Percentiles rank a stretch among this genome's conserved stretches.
phyloP scores from a whole-genome alignment of 2,329 filamentous ascomycete genomes.

The Phyllosticta citribraziliensis region DNA sequence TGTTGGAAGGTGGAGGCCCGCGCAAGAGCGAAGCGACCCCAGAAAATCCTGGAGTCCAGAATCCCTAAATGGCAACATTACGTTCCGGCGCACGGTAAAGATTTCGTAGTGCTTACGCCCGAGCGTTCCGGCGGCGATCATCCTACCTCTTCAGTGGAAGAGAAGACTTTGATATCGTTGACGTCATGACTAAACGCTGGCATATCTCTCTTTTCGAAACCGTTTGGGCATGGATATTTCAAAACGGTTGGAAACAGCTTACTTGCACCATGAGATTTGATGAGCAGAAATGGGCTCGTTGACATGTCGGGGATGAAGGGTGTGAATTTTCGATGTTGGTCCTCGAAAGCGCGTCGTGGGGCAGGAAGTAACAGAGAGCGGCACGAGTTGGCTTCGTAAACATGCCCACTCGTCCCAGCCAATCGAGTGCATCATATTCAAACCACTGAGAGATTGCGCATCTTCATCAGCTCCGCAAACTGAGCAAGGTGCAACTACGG shows the following conservation, averaged over 20 bases:
- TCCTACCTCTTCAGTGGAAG: neutral
- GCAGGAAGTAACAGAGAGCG: neutral
- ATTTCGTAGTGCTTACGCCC: neutral
- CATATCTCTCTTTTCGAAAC: neutral
- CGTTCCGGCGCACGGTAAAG: neutral
- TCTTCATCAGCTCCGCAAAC: neutral
- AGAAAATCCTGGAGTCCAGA: neutral
- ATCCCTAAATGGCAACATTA: neutral
- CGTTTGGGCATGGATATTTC: neutral
- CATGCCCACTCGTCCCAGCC: neutral
- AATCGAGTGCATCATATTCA: neutral
- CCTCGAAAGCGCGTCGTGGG: neutral
- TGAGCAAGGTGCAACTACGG: neutral
- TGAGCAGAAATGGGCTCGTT: neutral
- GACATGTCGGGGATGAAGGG: too few species aligned
- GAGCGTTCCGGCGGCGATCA: neutral
- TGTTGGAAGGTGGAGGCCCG: too few species aligned
- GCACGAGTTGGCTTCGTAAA: neutral
- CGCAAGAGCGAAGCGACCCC: too few species aligned
- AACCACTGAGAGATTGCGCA: neutral
- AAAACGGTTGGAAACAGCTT: neutral
- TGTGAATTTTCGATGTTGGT: too few species aligned
- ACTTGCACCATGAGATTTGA: neutral
- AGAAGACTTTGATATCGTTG: neutral
- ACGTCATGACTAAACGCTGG: neutral